A percentile compares a stretch with the other conserved stretches of the same genome.
phyloP scores from a whole-genome alignment of 192 early-diverging fungal genomes.

The Podila verticillata region DNA sequence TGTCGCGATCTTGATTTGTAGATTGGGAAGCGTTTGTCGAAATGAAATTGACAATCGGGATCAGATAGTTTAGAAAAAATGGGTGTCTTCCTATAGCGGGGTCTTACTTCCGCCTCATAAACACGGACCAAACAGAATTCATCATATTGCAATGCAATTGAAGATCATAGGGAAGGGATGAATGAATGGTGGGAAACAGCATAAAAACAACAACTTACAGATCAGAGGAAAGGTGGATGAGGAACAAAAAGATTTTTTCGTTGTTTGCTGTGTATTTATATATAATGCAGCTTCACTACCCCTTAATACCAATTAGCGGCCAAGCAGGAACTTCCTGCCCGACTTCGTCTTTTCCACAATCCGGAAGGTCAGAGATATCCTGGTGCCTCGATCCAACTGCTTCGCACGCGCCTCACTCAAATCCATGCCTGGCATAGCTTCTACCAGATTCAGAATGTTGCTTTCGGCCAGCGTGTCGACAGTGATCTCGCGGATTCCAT shows the following conservation, averaged over 20 bases:
- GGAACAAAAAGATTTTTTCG: conserved; percentile 14
- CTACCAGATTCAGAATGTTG: conserved; percentile 42
- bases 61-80: conserved; percentile 50
- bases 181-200: background rate
- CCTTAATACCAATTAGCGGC: conserved; percentile 9
- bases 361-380: conserved; percentile 45
- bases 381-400: conserved; percentile 16
- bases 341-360: conserved; percentile 34
- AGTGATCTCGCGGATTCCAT: conserved; percentile 54
- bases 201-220: no score
- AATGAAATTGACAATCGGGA: conserved; percentile 3
- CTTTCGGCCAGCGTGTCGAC: conserved; percentile 32
- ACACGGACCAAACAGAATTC: conserved; percentile 55
- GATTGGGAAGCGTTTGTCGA: no score
- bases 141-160: conserved; percentile 30
- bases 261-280: background rate
- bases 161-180: background rate
- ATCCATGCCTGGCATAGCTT: conserved; percentile 11
- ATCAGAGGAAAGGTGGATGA: background rate
- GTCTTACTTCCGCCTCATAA: conserved; percentile 56
- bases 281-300: background rate
- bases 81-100: conserved; percentile 50
- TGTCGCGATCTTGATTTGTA: no score
- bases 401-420: background rate
- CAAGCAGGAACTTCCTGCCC: conserved; percentile 12